Percentiles rank a stretch among this genome's conserved stretches.
Evolutionary conservation across 2,329 filamentous ascomycete species (phyloP).

Genomic region (Coccinonectria pachysandricola): DNA sequence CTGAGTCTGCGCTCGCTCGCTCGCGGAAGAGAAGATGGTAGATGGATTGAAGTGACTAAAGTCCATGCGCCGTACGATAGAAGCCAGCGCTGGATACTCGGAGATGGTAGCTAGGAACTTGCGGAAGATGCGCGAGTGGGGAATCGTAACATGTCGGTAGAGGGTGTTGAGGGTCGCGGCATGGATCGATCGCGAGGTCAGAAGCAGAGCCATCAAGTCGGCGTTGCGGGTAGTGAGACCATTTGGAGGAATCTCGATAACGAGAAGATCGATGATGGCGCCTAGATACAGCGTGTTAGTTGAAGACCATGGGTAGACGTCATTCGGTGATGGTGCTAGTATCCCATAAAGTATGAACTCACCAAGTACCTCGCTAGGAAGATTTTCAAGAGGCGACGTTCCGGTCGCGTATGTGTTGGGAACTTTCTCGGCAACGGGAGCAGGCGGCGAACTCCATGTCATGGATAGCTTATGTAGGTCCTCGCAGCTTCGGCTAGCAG

Average conservation of each 20-base stretch:
- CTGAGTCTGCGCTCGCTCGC: conserved; percentile 63
- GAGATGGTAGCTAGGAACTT: conserved; percentile 66
- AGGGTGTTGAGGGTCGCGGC: conserved; percentile 63
- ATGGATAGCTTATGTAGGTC: conserved; percentile 46
- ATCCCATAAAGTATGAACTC: conserved; percentile 26
- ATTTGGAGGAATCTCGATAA: conserved; percentile 61
- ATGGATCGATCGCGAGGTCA: conserved; percentile 67
- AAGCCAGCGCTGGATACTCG: conserved; percentile 57
- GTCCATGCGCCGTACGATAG: conserved; percentile 67
- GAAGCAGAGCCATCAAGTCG: conserved; percentile 64
- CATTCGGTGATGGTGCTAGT: no score
- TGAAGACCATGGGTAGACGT: no score
- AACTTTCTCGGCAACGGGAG: conserved; percentile 22
- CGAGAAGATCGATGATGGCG: conserved; percentile 63
- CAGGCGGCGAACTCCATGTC: conserved; percentile 41
- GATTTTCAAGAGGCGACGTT: conserved; percentile 50
- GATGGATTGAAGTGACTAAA: conserved; percentile 81
- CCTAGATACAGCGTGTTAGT: conserved; percentile 33
- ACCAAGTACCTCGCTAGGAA: conserved; percentile 65
- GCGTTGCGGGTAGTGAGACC: conserved; percentile 66
- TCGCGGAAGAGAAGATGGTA: conserved; percentile 63
- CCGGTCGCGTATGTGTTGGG: conserved; percentile 30
- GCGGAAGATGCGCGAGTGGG: conserved; percentile 72
- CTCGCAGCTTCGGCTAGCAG: conserved; percentile 50
- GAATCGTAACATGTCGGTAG: conserved; percentile 71